These are phyloP conservation scores for Xylaria sp. DNA, from an alignment of 2,329 filamentous ascomycete species.

Conservation along the genomic window DNA sequence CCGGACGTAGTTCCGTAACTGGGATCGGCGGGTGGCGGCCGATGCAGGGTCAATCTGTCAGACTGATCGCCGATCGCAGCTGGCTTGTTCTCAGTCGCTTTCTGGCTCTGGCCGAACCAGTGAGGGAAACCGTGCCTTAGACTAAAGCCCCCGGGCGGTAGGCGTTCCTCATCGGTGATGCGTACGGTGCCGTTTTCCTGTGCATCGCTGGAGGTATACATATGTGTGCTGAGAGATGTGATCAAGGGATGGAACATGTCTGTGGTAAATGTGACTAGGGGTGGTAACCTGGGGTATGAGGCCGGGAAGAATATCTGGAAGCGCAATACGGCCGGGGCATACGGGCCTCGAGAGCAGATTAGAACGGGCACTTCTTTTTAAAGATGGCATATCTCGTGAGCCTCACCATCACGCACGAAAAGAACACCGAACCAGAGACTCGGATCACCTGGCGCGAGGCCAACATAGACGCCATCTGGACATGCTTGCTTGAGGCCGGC, in stretches of 20 bases:
- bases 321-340: constrained; percentile 77
- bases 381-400: constrained; percentile 4
- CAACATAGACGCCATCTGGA: constrained; percentile 82
- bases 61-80: constrained; percentile 37
- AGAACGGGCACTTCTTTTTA: constrained; percentile 9
- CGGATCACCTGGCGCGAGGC: constrained; percentile 73
- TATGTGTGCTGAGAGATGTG: constrained; percentile 89
- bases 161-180: constrained; percentile 72
- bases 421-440: constrained; percentile 85
- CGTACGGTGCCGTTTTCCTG: constrained; percentile 72
- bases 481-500: constrained; percentile 75
- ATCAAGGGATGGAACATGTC: constrained; percentile 95
- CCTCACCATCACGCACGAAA: constrained; percentile 78
- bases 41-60: constrained; percentile 28
- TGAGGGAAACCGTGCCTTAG: constrained; percentile 82
- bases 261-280: constrained; percentile 80
- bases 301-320: constrained; percentile 86
- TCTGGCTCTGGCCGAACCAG: constrained; percentile 66
- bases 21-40: constrained; percentile 25
- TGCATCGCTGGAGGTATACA: constrained; percentile 70
- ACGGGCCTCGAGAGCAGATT: constrained; percentile 61
- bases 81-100: constrained; percentile 35
- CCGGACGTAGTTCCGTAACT: constrained; percentile 24
- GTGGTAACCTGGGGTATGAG: constrained; percentile 71
- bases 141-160: constrained; percentile 86